Conservation (phyloP, 176 grass and related monocot genomes). For the Chrysopogon serrulatus region DNA sequence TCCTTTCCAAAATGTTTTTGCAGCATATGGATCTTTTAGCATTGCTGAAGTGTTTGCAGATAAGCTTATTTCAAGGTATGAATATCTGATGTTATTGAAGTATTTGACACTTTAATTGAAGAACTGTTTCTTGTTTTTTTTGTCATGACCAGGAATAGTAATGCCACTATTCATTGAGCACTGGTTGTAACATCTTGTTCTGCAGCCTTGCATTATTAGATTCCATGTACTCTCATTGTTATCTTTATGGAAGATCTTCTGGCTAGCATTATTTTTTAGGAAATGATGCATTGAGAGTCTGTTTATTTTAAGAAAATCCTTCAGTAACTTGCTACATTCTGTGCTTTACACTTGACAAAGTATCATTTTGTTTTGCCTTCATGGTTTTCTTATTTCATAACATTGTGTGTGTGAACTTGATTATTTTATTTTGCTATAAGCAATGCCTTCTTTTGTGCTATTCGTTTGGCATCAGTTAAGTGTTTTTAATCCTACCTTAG, state of each 20-base stretch:
- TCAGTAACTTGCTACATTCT: neutral
- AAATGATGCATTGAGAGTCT: neutral
- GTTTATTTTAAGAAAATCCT: neutral
- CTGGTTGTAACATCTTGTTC: neutral
- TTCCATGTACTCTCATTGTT: neutral
- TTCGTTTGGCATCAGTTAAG: neutral
- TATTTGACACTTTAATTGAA: constrained; percentile 18
- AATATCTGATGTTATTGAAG: neutral
- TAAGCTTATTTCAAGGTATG: constrained; percentile 79
- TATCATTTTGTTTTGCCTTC: neutral
- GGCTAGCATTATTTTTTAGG: neutral
- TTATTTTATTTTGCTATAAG: neutral
- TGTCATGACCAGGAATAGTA: neutral
- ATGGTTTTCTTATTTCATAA: neutral
- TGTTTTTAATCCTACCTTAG: constrained; percentile 1
- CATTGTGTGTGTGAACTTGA: neutral
- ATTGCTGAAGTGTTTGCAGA: constrained; percentile 72
- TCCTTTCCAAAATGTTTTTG: constrained; percentile 10
- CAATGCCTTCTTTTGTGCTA: neutral
- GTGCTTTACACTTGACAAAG: neutral
- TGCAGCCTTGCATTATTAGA: constrained; percentile 5
- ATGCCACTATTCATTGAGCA: neutral
- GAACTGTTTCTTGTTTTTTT: constrained; percentile 4
- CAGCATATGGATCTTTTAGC: constrained; percentile 97
- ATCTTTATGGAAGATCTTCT: neutral